Base-by-base conservation (phyloP, 257 asterid species). In the Osmanthus fragrans region DNA sequence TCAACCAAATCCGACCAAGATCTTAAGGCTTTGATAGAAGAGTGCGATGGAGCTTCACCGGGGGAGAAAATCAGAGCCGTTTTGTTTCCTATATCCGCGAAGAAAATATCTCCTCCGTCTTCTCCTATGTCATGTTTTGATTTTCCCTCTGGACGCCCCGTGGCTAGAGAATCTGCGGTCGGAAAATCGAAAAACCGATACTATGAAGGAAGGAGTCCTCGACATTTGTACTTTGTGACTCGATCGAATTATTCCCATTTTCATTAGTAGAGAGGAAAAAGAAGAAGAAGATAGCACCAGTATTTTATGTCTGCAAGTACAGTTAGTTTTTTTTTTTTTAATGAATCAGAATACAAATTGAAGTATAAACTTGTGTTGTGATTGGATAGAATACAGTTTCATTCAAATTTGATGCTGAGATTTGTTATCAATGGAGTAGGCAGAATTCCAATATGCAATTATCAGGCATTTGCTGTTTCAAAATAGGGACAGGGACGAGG, bases 1-100 rank as follows among this genome's bases (percentile, higher is more conserved):
- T 81, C 98, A n/a, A 75, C 93, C 72, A 88, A 85, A 75, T 86
- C 92, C 21, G 97, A 93, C 19, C 97, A 96, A 54, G 98, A 96
- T 10, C 86, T 96, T 2, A 80, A 75, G 71, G 77, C 36, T 72
- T 65, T 93, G 80, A 83, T 96, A 42, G 88, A 81, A 23, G 98
- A 93, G 79, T 96, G 93, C 84, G 94, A 86, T 33, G 83, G 87
- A 39, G 84, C 63, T 6, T 76, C 90, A 56, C 79, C 86, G 75
- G 96, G 84, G 9, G 75, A 72, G 88, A 87, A 95, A 84, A 85
- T 95, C 75, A 84, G 92, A 68, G 99, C 96, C 0, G 83, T 95
- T 11, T 84, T 95, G 21, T 83, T 77, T 16, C 96, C 98, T 78
- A 13, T 73, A 80, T 34, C 75, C 85, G 51, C 60, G 70, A 90